Evolutionary conservation across 2,329 filamentous ascomycete genomes (phyloP).

Genomic region (Scopulariopsis brevicaulis): DNA sequence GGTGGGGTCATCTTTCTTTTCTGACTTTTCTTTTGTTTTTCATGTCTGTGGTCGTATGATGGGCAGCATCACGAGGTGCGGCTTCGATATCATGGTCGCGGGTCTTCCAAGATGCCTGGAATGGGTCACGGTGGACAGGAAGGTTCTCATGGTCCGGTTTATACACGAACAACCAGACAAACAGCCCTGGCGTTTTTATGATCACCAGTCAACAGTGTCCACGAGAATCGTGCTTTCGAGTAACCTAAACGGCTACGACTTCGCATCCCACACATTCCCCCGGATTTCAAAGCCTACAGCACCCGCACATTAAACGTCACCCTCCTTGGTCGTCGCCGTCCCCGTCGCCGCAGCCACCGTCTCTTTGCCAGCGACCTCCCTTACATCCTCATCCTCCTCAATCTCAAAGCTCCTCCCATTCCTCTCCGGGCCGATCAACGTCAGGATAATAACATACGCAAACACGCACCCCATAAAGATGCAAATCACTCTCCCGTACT

Average conservation of each 20-base stretch:
- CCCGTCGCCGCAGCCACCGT: conserved; percentile 10
- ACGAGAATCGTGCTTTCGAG: neutral
- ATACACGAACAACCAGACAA: too few relatives aligned
- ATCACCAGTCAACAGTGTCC: neutral
- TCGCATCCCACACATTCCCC: neutral
- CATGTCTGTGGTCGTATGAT: neutral
- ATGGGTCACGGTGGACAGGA: neutral
- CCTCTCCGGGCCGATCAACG: conserved; percentile 49
- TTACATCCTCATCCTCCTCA: conserved; percentile 32
- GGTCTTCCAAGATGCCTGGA: neutral
- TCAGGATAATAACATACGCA: conserved; percentile 47
- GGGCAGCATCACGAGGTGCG: neutral
- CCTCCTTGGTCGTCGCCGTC: neutral
- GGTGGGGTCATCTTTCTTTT: neutral
- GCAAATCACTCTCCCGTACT: conserved; percentile 77
- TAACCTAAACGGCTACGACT: neutral
- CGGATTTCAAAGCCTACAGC: neutral
- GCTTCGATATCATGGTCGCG: neutral
- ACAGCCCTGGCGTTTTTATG: neutral
- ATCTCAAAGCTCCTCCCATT: conserved; percentile 38
- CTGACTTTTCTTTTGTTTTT: neutral
- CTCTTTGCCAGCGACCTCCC: conserved; percentile 30
- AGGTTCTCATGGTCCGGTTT: neutral
- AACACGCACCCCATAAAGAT: conserved; percentile 88
- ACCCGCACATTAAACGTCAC: neutral